phyloP scores from a whole-genome alignment of 2,329 filamentous ascomycete genomes.

The Aspergillus caelatus region DNA sequence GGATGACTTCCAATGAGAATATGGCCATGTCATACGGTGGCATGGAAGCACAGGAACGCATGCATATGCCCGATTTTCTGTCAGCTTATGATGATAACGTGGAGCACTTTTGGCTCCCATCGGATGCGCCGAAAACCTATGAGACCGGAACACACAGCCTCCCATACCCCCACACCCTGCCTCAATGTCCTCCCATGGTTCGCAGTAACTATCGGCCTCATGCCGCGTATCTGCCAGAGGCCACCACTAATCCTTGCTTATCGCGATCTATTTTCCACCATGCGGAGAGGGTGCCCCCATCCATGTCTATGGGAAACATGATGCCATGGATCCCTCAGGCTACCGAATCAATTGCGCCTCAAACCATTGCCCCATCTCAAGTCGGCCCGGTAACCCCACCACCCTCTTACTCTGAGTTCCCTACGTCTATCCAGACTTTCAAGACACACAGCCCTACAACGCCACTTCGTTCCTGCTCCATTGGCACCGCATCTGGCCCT shows the following conservation, averaged over 20 bases:
- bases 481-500: constrained; percentile 37
- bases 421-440: constrained; percentile 35
- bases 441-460: constrained; percentile 42
- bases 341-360: constrained; percentile 35
- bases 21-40: constrained; percentile 37
- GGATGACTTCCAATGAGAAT: constrained; percentile 36
- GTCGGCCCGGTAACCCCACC: constrained; percentile 41
- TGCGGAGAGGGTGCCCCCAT: constrained; percentile 36
- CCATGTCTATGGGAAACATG: constrained; percentile 43
- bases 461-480: constrained; percentile 37
- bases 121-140: constrained; percentile 40
- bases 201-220: constrained; percentile 39
- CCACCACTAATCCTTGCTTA: constrained; percentile 41
- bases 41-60: constrained; percentile 38
- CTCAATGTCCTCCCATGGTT: constrained; percentile 38
- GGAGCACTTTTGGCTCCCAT: constrained; percentile 42
- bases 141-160: constrained; percentile 32
- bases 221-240: constrained; percentile 39
- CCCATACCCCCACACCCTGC: constrained; percentile 37
- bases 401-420: constrained; percentile 42
- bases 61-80: constrained; percentile 40
- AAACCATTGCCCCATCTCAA: constrained; percentile 42
- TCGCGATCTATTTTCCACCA: constrained; percentile 44
- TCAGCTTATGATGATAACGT: constrained; percentile 41
- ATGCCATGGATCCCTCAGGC: constrained; percentile 38